These are phyloP conservation scores for Solioccasus polychromus DNA, from an alignment of 768 basidiomycete species.

Conservation along the genomic window DNA sequence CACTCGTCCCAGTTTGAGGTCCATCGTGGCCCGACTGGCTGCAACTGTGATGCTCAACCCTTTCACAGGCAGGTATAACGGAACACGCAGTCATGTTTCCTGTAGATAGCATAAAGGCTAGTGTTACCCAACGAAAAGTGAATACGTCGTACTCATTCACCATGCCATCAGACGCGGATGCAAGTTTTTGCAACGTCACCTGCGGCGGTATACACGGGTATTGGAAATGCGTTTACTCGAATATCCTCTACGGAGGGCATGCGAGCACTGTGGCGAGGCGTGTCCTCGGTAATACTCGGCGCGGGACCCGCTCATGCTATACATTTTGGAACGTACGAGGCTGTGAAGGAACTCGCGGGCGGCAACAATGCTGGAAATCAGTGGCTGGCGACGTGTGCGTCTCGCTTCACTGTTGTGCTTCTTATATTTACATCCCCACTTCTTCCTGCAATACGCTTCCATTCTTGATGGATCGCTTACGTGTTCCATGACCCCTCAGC, in stretches of 20 bases:
- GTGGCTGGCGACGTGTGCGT: slow-evolving; percentile 83
- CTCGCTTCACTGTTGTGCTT: slow-evolving; percentile 1
- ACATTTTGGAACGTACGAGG: slow-evolving; percentile 95
- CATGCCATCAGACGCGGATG: slow-evolving; percentile 82
- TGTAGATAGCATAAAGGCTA: slow-evolving; percentile 95
- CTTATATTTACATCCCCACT: slow-evolving; percentile 2
- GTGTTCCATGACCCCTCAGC: slow-evolving; percentile 48
- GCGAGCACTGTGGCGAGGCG: slow-evolving; percentile 90
- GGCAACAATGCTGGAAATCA: slow-evolving; percentile 78
- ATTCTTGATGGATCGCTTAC: slow-evolving; percentile 7
- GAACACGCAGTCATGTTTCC: slow-evolving; percentile 99
- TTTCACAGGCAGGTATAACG: slow-evolving; percentile 87
- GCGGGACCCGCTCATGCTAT: slow-evolving; percentile 98
- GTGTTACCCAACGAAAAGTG: slow-evolving; percentile 24
- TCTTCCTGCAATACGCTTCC: background rate
- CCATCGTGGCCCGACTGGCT: too few species aligned
- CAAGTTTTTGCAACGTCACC: slow-evolving; percentile 91
- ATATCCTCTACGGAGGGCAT: slow-evolving; percentile 95
- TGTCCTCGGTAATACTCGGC: slow-evolving; percentile 92
- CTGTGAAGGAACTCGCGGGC: slow-evolving; percentile 88
- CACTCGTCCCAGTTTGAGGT: slow-evolving; percentile 2
- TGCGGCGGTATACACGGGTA: slow-evolving; percentile 81
- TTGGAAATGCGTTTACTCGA: slow-evolving; percentile 86
- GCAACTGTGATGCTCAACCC: slow-evolving; percentile 17
- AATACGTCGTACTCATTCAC: slow-evolving; percentile 1